A percentile compares a stretch with the other conserved stretches of the same genome.
These are phyloP conservation scores for Bipolaris zeicola DNA, from an alignment of 2,329 filamentous ascomycete genomes.

Conservation along the genomic window DNA sequence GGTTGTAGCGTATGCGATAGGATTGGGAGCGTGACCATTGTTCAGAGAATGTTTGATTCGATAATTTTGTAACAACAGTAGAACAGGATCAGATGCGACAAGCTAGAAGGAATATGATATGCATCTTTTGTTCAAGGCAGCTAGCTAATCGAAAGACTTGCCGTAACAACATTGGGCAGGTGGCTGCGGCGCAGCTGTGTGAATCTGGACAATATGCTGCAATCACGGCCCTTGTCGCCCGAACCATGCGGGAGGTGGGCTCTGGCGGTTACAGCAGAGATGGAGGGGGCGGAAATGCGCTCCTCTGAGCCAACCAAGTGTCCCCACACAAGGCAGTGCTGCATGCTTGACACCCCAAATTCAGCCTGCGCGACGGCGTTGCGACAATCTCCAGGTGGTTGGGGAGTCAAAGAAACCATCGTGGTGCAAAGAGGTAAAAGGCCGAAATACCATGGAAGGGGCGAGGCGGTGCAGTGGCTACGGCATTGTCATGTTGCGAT, in stretches of 20 bases:
- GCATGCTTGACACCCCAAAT: conserved; percentile 5
- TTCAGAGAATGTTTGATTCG: not conserved
- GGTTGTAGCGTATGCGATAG: conserved; percentile 3
- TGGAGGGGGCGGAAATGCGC: conserved; percentile 5
- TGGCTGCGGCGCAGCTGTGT: conserved; percentile 17
- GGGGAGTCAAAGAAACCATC: not conserved
- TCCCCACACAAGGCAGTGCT: conserved; percentile 5
- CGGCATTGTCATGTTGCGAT: not conserved
- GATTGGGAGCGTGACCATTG: conserved; percentile 8
- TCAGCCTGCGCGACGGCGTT: conserved; percentile 7
- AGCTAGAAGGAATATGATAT: not conserved
- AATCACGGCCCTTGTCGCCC: conserved; percentile 1
- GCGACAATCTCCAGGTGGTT: not conserved
- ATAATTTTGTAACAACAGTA: not conserved
- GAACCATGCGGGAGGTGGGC: conserved; percentile 8
- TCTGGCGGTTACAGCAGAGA: conserved; percentile 11
- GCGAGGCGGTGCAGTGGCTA: conserved; percentile 1
- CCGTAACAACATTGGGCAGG: not conserved
- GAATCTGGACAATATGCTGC: conserved; percentile 2
- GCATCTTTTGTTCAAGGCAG: conserved; percentile 8
- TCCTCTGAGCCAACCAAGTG: conserved; percentile 12
- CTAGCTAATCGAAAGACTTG: conserved; percentile 3
- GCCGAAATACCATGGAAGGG: not conserved
- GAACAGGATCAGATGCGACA: not conserved
- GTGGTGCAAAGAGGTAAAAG: not conserved